phyloP scores from a whole-genome alignment of 345 rosid genomes.

The Aurinia saxatilis region DNA sequence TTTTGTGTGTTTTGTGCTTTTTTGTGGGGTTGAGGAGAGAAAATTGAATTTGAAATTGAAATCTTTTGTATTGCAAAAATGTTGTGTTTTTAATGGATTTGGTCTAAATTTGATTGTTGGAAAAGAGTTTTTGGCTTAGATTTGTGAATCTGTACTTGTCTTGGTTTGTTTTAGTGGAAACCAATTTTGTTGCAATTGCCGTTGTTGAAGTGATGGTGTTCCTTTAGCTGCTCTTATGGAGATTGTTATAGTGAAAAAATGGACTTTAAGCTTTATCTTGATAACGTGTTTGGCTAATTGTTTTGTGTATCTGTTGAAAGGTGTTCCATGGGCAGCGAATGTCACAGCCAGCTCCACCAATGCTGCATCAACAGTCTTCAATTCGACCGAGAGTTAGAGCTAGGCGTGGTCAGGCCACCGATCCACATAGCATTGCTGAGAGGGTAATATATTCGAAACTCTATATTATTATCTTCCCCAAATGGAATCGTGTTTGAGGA shows the following conservation, averaged over 20 bases:
- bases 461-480: neutral
- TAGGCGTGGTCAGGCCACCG: slow-evolving; percentile 99
- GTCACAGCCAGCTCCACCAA: slow-evolving; percentile 61
- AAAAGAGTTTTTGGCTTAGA: no score
- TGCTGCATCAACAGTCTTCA: slow-evolving; percentile 73
- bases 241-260: neutral
- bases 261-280: neutral
- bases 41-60: neutral
- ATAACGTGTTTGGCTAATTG: neutral
- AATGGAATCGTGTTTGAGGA: no score
- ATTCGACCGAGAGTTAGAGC: slow-evolving; percentile 98
- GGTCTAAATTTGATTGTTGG: neutral
- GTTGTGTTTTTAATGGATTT: neutral
- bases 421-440: slow-evolving; percentile 99
- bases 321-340: slow-evolving; percentile 91
- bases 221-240: neutral
- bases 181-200: neutral
- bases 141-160: neutral
- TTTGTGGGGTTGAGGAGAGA: neutral
- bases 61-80: neutral
- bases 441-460: slow-evolving; percentile 37
- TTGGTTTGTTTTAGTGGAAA: neutral
- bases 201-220: neutral
- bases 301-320: slow-evolving; percentile 43
- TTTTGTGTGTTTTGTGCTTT: slow-evolving; percentile 11